phyloP scores from a whole-genome alignment of 192 early-diverging fungal genomes.

The Piromyces sp. region DNA sequence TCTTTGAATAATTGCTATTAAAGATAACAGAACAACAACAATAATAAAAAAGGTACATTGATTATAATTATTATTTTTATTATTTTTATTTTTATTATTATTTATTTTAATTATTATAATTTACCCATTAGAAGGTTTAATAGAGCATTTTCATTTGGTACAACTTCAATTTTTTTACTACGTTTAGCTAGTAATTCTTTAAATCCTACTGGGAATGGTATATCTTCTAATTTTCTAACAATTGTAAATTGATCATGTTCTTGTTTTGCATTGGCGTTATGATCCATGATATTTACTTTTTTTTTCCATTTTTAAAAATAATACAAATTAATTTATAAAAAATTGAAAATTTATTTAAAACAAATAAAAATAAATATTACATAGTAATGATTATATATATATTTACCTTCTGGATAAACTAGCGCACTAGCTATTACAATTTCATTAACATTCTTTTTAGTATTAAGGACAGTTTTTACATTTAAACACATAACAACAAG shows the following conservation, averaged over 20 bases:
- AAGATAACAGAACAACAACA: too few relatives aligned
- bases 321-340: too few relatives aligned
- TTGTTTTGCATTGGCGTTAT: conserved; percentile 19
- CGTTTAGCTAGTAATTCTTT: conserved; percentile 24
- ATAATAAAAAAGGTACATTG: too few relatives aligned
- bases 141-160: conserved; percentile 52
- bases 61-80: neutral
- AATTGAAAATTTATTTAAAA: too few relatives aligned
- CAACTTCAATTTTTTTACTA: conserved; percentile 33
- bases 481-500: conserved; percentile 74
- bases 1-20: conserved; percentile 44
- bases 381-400: too few relatives aligned
- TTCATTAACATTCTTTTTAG: conserved; percentile 68
- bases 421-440: conserved; percentile 60
- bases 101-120: neutral
- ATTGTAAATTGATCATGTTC: conserved; percentile 37
- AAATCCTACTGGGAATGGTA: conserved; percentile 71
- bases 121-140: conserved; percentile 58
- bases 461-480: conserved; percentile 67
- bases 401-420: conserved; percentile 52
- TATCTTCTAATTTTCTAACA: conserved; percentile 51
- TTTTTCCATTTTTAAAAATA: too few relatives aligned
- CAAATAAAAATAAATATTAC: too few relatives aligned
- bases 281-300: conserved; percentile 32
- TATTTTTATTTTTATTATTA: neutral